Base-by-base conservation (phyloP, 2,329 filamentous ascomycete species). In the Colletotrichum lindemuthianum region DNA sequence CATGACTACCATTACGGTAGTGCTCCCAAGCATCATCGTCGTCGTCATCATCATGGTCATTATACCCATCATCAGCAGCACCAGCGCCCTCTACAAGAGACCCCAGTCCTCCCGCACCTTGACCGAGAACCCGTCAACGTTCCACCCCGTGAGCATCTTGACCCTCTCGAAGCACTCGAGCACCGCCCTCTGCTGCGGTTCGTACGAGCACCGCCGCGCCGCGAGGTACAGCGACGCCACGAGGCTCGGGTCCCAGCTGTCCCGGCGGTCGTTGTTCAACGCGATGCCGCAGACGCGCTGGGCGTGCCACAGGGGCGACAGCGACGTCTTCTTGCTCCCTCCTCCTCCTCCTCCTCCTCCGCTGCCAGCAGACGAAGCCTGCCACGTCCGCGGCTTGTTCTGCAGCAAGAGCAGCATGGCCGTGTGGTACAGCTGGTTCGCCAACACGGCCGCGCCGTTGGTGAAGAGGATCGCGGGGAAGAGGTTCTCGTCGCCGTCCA, bases 351-450 rank as follows among this genome's bases (percentile, higher is more conserved):
- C 16, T 24, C 24, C 24, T 24, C 24, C 24, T 24, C 8, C 43
- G 4, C n/a, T 16, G 7, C 13, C 15, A 7, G 41, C 13, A 4
- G 41, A 71, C 11, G 72, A 69, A 2, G 74, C 69, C 8, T 71
- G 72, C 4, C 79, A 71, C 3, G 78, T 82, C 5, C 80, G 77
- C 15, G 85, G 84, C 63, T 81, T 82, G 68, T 81, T 78, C 60
- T 82, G 82, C 15, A 87, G 76, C 59, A 87, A 72, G 0, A 86
- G 70, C 8, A 86, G 70, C 75, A 84, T 84, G 2, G 84, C 82
- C 1, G 84, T 84, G 67, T 87, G 85, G 68, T 86, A 87, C 3
- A 87, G 74, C 68, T 86, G 84, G 65, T 86, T 87, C 3, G 82
- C 84, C 0, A 85, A 70, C 15, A 86, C 71, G 0, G 79, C 73